phyloP scores from a whole-genome alignment of 352 stramenopile species.

The Pythium periplocum region DNA sequence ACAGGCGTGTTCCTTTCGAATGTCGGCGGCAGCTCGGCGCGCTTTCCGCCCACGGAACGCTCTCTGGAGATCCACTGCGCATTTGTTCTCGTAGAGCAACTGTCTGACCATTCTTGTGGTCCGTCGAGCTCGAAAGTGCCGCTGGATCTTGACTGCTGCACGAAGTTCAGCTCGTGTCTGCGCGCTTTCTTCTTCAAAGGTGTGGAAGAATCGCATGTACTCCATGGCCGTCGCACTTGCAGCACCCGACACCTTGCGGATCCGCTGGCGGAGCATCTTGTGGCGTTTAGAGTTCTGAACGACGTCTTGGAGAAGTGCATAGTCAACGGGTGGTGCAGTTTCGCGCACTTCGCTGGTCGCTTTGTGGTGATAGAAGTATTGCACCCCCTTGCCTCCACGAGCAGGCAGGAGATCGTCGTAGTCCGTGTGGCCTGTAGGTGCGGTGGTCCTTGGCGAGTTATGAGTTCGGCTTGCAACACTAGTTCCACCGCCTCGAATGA shows the following conservation, averaged over 20 bases:
- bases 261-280: slow-evolving; percentile 44
- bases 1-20: slow-evolving; percentile 27
- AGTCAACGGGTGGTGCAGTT: slow-evolving; percentile 49
- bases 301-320: slow-evolving; percentile 54
- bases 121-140: slow-evolving; percentile 42
- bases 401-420: slow-evolving; percentile 1
- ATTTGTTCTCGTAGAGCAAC: slow-evolving; percentile 55
- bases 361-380: slow-evolving; percentile 69
- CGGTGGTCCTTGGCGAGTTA: not conserved
- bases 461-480: slow-evolving; percentile 11
- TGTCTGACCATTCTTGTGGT: slow-evolving; percentile 35
- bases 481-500: slow-evolving; percentile 31
- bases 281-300: slow-evolving; percentile 68
- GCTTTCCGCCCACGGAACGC: slow-evolving; percentile 55
- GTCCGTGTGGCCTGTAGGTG: not conserved
- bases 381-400: slow-evolving; percentile 11
- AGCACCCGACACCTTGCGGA: slow-evolving; percentile 46
- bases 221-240: slow-evolving; percentile 48
- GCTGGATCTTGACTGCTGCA: slow-evolving; percentile 56
- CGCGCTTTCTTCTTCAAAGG: slow-evolving; percentile 58
- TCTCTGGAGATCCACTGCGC: slow-evolving; percentile 52
- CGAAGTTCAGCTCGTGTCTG: slow-evolving; percentile 40
- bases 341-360: slow-evolving; percentile 40
- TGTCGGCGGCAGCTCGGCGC: slow-evolving; percentile 24
- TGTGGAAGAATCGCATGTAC: slow-evolving; percentile 66